Conservation (phyloP, 495 filamentous ascomycete species). For the Jackrogersella multiformis region DNA sequence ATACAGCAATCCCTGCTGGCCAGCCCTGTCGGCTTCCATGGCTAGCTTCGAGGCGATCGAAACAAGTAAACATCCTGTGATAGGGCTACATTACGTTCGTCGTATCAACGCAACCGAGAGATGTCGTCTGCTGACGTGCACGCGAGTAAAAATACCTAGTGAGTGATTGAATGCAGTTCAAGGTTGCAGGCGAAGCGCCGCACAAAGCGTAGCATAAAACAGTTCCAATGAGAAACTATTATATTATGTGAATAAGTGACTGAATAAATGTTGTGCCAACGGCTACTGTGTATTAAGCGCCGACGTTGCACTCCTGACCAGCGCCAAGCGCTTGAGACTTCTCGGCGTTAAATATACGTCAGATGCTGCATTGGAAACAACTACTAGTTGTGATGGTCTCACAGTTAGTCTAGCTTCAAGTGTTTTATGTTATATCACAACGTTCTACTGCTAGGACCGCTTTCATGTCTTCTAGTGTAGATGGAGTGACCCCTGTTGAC, state of each 20-base stretch:
- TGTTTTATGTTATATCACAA: too few species aligned
- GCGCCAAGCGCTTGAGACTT: constrained; percentile 8
- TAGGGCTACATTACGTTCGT: background rate
- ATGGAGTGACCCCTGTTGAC: too few species aligned
- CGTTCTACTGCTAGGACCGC: background rate
- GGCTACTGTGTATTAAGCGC: background rate
- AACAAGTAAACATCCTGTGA: background rate
- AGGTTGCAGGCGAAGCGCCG: background rate
- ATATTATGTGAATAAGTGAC: background rate
- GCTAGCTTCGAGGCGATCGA: constrained; percentile 3
- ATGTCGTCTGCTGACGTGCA: background rate
- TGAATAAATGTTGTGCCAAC: constrained; percentile 9
- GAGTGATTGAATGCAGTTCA: background rate
- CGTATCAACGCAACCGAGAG: background rate
- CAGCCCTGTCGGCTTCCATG: background rate
- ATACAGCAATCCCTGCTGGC: too few species aligned
- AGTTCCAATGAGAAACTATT: background rate
- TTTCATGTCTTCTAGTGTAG: too few species aligned
- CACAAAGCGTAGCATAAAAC: background rate
- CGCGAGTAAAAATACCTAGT: background rate
- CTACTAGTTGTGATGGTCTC: background rate
- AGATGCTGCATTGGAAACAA: background rate
- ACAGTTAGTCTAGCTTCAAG: background rate
- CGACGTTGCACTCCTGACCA: constrained; percentile 1
- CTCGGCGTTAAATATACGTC: background rate